Percentiles rank a stretch among this genome's conserved stretches.
Evolutionary conservation across 805 yeast species (phyloP).

Genomic region (Candida sakaeoensis): DNA sequence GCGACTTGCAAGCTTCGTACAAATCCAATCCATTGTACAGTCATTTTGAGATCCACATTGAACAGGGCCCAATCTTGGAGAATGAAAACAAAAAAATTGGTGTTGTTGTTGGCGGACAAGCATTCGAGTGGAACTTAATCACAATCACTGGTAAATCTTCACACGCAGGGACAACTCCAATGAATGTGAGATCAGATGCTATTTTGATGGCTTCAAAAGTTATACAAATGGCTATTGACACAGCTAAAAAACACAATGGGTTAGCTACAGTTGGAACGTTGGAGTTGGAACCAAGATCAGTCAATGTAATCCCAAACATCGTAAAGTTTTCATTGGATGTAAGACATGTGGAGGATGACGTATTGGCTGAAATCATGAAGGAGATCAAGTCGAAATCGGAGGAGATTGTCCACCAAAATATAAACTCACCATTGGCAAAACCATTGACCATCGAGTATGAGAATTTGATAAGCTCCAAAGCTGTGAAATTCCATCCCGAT

Average conservation of each 20-base stretch:
- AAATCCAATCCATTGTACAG: slow-evolving; percentile 55
- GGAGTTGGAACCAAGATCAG: slow-evolving; percentile 55
- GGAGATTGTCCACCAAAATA: slow-evolving; percentile 26
- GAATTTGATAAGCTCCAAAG: slow-evolving; percentile 47
- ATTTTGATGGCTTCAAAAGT: slow-evolving; percentile 54
- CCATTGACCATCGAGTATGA: slow-evolving; percentile 39
- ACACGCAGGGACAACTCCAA: slow-evolving; percentile 74
- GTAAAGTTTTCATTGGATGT: slow-evolving; percentile 60
- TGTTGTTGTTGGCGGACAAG: slow-evolving; percentile 64
- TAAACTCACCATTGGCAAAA: slow-evolving; percentile 17
- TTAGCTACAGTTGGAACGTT: slow-evolving; percentile 58
- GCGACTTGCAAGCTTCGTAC: slow-evolving; percentile 46
- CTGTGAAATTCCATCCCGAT: slow-evolving; percentile 52
- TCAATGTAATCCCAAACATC: slow-evolving; percentile 63
- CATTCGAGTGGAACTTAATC: slow-evolving; percentile 58
- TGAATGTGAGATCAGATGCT: slow-evolving; percentile 59
- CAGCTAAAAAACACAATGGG: slow-evolving; percentile 51
- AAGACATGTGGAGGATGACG: slow-evolving; percentile 50
- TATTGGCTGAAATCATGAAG: slow-evolving; percentile 29
- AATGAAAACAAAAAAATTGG: slow-evolving; percentile 55
- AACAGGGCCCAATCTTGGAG: slow-evolving; percentile 73
- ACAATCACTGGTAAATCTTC: slow-evolving; percentile 60
- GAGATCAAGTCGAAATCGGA: slow-evolving; percentile 38
- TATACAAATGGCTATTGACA: slow-evolving; percentile 52
- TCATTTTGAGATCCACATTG: slow-evolving; percentile 73